These are phyloP conservation scores for Fusarium phyllophilum DNA, from an alignment of 2,329 filamentous ascomycete genomes.

Conservation along the genomic window DNA sequence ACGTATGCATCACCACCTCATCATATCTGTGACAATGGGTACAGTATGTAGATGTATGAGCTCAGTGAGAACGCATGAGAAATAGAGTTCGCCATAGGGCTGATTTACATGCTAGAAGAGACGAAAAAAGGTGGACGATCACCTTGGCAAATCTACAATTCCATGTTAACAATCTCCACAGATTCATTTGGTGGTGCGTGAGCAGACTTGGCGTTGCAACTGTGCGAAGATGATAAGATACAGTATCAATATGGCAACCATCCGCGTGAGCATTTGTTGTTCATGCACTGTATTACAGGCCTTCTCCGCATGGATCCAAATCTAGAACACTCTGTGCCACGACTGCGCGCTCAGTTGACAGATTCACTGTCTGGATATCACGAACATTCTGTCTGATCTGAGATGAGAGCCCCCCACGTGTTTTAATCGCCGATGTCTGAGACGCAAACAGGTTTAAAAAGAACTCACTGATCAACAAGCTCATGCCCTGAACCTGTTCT, in stretches of 20 bases:
- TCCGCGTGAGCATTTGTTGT: neutral
- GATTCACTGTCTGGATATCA: neutral
- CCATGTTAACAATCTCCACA: constrained; percentile 2
- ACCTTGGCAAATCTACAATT: constrained; percentile 3
- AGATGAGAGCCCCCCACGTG: neutral
- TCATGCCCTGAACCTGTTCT: neutral
- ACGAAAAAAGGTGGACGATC: neutral
- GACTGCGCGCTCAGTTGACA: neutral
- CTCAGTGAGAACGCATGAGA: neutral
- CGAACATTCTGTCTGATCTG: neutral
- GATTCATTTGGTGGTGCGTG: neutral
- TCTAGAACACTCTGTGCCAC: neutral
- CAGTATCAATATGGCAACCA: neutral
- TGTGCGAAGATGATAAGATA: neutral
- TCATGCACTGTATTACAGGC: neutral
- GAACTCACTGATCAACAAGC: neutral
- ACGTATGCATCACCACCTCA: neutral
- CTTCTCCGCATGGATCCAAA: neutral
- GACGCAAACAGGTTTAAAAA: neutral
- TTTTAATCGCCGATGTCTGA: neutral
- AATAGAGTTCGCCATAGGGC: neutral
- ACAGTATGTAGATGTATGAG: neutral
- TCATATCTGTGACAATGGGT: neutral
- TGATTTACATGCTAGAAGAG: neutral
- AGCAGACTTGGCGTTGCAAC: neutral